Base-by-base conservation (phyloP, 257 asterid genomes). In the Nyctanthes arbortristis region DNA sequence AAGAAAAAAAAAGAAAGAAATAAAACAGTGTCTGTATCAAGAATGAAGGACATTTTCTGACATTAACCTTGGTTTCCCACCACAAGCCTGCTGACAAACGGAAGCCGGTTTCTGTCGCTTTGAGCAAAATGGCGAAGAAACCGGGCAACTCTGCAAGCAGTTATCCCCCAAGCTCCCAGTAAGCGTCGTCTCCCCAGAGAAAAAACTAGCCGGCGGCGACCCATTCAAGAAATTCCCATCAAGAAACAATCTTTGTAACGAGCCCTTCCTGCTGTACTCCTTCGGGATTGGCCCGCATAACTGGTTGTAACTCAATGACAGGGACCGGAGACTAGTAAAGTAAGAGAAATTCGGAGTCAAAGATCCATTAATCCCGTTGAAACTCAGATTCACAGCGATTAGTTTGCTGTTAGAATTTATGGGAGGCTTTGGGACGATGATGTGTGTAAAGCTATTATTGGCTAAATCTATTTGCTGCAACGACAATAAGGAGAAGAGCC, bases 101-200 rank as follows among this genome's bases (percentile, higher is more conserved):
- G 91, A 78, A 43, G 74, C 82, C 5, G 97, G 88, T 76, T 93
- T 93, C 89, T 93, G 98, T 63, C 92, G 77, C 73, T 90, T 90
- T 72, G 73, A 78, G 87, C 98, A 90, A 66, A 90, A 96, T 55
- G 75, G 85, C 92, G 98, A 93, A 35, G 82, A 69, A 10, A 29
- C 66, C 77, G 97, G 98, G 70, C 98, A 93, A 31, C 43, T 78
- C 69, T 69, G 79, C 65, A 93, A 71, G 71, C 98, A 93, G 61
- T 93, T 93, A 74, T 90, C 98, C 27, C 98, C 97, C 22, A 93
- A 63, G 65, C 96, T 90, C 7, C 98, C 97, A 68, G 90, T 73
- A 24, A 87, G 84, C 37, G 84, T 24, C 37, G 63, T 54, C 4
- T 43, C 60, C 37, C 83, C 83, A 67, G 79, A 66, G 77, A 93